phyloP scores from a whole-genome alignment of 306 rosid species.

The Lupinus albus region DNA sequence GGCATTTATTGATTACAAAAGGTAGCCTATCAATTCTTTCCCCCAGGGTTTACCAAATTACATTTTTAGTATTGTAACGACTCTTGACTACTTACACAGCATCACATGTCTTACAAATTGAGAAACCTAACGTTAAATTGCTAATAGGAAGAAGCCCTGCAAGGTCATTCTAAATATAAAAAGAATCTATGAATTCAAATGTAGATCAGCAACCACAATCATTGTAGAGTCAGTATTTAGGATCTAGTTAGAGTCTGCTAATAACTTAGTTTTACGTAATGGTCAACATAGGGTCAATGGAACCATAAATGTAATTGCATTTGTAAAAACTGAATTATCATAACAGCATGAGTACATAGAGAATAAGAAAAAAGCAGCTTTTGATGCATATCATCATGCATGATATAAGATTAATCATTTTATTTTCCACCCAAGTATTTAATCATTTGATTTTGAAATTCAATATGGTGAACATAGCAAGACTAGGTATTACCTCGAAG shows the following conservation, averaged over 20 bases:
- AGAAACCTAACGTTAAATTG: not conserved
- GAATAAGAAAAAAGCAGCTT: constrained; percentile 15
- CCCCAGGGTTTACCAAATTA: too few species aligned
- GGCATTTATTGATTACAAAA: too few species aligned
- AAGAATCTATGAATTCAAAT: not conserved
- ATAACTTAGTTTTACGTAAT: too few species aligned
- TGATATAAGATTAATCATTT: not conserved
- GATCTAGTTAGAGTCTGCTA: too few species aligned
- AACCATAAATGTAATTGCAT: constrained; percentile 27
- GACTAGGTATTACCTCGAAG: constrained; percentile 64
- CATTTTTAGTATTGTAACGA: not conserved
- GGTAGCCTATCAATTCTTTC: too few species aligned
- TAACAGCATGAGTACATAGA: not conserved
- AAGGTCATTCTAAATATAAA: constrained; percentile 2
- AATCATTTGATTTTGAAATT: constrained; percentile 25
- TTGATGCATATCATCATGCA: not conserved
- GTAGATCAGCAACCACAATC: not conserved
- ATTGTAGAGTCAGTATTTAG: not conserved
- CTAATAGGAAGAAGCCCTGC: not conserved
- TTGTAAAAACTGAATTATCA: not conserved
- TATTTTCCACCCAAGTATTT: constrained; percentile 20
- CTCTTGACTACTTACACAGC: not conserved
- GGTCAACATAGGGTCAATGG: not conserved
- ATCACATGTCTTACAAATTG: not conserved
- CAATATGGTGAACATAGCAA: not conserved